Evolutionary conservation across 108 stramenopile species (phyloP), one percentile per base, ranked within the genome.

Genomic region (Nannochloropsis salina): DNA sequence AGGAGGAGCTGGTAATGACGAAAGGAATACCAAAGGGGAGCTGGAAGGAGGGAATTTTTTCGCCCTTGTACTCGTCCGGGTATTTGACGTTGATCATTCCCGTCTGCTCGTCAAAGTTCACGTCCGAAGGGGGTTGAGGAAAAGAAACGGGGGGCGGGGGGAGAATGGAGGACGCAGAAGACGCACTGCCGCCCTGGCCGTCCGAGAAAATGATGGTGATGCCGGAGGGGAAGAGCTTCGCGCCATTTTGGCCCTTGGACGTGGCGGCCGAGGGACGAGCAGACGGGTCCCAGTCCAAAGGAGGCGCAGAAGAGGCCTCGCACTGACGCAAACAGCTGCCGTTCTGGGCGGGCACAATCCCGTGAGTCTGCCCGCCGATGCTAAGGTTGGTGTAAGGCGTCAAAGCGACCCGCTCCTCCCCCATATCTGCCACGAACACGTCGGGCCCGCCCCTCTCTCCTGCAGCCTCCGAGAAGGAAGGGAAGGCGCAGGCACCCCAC

Each of bases 401-500:
- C 61, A 74, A 74, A 4, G 61, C 61, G 20, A 74, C 61, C 2
- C n/a, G 61, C 61, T 74, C 61, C 61, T n/a, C 61, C 20, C 61
- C n/a, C 61, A 74, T 74, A 6, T 74, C n/a, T n/a, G 15, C 20
- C 61, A 74, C 20, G 61, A 74, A 74, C 6, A 74, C 61, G 61
- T 74, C 61, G 4, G 61, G 61, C n/a, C 15, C 6, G 20, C 61
- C 61, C 8, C 61, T n/a, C n/a, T 74, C 61, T n/a, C n/a, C 61
- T 8, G 31, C 31, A 31, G 31, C 31, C 31, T n/a, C 61, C 2
- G 15, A 15, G 61, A 74, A n/a, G 61, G 61, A 74, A n/a, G 61
- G 61, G 61, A 74, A 74, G 61, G 61, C 61, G n/a, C 61, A 74
- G 15, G 61, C 61, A 15, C 61, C 61, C 61, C 61, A 74, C 61